Evolutionary conservation across 345 rosid genomes (phyloP), one percentile per base, ranked within the genome.

Genomic region (Arabidopsis arenosa): DNA sequence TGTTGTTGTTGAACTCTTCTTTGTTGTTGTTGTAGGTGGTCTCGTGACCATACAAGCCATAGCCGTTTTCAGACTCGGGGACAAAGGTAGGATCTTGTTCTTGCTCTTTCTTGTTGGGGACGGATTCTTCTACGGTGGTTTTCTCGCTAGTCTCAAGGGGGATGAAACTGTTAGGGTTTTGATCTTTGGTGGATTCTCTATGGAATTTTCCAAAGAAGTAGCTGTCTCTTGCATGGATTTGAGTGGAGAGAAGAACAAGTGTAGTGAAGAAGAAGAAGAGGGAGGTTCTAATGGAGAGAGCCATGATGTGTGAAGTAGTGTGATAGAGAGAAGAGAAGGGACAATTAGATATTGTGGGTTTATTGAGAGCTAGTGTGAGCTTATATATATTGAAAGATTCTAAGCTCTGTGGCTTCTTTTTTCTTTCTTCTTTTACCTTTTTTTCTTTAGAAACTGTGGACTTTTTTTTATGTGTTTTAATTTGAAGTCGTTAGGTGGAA

Each of bases 11-110:
- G 62, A 75, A 75, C 68, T 75, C 79, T 51, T 75, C 72, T 56
- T 71, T 57, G 69, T 41, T 58, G 61, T 64, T 40, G 70, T 70
- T 63, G 73, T 65, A 64, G 52, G 67, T 17, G 9, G 70, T 75
- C 74, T 81, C 81, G 21, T 77, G 83, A 60, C 83, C 78, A 58
- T 80, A 80, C 14, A 80, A 68, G 47, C 83, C 83, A 55, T 80
- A 77, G 3, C 83, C 76, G 4, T 49, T 76, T 36, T 18, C 75
- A 17, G 80, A 75, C 70, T 80, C 70, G 14, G 80, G 71, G 63
- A 72, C 52, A 55, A 76, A 80, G 23, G 51, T 79, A 53, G 80
- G 83, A 18, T 80, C 78, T 60, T 59, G 74, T 58, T 78, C 70
- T 67, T 80, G 68, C 26, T 80, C 79, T 62, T 70, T 73, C 18